Evolutionary conservation across 176 grass and related monocot genomes (phyloP).

Genomic region (Chrysopogon serrulatus): DNA sequence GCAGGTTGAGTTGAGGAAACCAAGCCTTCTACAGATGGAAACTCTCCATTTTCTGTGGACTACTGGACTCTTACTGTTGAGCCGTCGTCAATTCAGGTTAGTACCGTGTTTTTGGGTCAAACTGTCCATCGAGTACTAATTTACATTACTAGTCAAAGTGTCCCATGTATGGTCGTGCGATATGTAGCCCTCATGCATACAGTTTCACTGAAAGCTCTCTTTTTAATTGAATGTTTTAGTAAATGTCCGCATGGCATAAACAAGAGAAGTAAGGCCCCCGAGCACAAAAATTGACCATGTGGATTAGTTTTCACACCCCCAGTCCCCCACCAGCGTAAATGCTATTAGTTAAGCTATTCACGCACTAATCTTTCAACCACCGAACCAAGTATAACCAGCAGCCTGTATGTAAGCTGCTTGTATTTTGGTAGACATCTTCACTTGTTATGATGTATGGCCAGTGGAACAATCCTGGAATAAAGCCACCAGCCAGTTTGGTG

Average conservation of each 20-base stretch:
- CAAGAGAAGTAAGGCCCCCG: neutral
- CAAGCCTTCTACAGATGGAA: neutral
- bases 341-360: no score
- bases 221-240: neutral
- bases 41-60: neutral
- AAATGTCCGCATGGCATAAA: neutral
- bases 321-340: neutral
- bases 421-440: neutral
- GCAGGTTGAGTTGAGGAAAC: neutral
- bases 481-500: neutral
- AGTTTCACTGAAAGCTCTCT: neutral
- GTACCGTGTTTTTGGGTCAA: neutral
- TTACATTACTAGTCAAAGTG: neutral
- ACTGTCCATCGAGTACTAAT: neutral
- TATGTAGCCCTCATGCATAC: neutral
- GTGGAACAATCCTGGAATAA: neutral
- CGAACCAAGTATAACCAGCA: neutral
- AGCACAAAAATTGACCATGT: no score
- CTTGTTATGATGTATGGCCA: neutral
- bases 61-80: neutral
- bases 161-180: neutral
- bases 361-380: neutral
- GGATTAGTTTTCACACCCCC: neutral
- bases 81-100: neutral
- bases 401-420: neutral